These are phyloP conservation scores for Leccinum disarticulatum DNA, from an alignment of 768 basidiomycete genomes.

Conservation along the genomic window DNA sequence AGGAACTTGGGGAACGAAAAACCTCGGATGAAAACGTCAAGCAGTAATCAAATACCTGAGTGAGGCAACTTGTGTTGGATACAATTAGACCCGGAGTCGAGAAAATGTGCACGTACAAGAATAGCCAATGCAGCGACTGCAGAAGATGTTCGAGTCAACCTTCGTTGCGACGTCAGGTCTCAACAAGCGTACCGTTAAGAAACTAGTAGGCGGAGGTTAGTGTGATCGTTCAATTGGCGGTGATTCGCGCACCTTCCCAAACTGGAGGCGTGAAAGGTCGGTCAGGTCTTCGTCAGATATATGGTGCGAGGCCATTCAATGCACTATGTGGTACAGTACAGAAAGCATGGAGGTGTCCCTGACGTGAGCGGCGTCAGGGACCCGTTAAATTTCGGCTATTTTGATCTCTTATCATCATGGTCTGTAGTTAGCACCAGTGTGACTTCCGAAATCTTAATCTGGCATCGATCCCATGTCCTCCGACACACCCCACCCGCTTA, in stretches of 20 bases:
- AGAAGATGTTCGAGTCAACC: not conserved
- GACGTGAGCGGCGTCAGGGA: constrained; percentile 18
- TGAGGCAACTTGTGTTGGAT: not conserved
- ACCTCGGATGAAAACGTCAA: constrained; percentile 26
- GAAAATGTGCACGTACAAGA: constrained; percentile 12
- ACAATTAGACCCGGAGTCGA: not conserved
- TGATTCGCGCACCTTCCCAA: constrained; percentile 18
- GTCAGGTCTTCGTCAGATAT: constrained; percentile 2
- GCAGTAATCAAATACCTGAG: constrained; percentile 24
- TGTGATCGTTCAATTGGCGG: not conserved
- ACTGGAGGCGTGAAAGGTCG: constrained; percentile 18
- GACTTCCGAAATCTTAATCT: no score
- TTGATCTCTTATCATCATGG: no score
- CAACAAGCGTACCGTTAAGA: constrained; percentile 17
- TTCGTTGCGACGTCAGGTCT: not conserved
- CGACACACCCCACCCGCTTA: constrained; percentile 39
- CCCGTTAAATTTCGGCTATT: no score
- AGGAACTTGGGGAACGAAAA: not conserved
- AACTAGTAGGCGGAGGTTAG: constrained; percentile 6
- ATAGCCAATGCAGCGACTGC: constrained; percentile 21
- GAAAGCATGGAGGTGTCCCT: not conserved
- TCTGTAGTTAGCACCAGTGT: no score
- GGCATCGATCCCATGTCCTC: constrained; percentile 11
- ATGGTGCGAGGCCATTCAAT: constrained; percentile 9
- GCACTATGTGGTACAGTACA: not conserved